A percentile compares a stretch with the other conserved stretches of the same genome.
These are phyloP conservation scores for Stephania japonica DNA, from an alignment of 164 flowering plant species.

Conservation along the genomic window DNA sequence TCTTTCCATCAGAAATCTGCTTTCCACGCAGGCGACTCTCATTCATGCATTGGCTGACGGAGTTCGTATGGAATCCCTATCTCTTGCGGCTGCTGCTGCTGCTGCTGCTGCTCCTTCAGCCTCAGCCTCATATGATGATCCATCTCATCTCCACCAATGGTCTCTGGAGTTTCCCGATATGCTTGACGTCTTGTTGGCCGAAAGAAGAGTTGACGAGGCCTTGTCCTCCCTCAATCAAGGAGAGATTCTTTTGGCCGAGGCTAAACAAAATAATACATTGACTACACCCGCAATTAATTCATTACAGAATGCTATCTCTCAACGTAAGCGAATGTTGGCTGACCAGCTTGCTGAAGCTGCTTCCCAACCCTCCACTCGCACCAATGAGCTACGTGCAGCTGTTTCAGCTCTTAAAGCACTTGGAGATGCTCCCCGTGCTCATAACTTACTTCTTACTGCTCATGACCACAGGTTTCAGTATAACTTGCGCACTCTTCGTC, in stretches of 20 bases:
- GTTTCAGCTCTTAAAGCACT: constrained; percentile 84
- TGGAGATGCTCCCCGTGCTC: constrained; percentile 96
- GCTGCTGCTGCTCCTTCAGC: too few species aligned
- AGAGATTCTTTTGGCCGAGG: constrained; percentile 54
- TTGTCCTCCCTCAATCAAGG: constrained; percentile 80
- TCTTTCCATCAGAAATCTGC: constrained; percentile 68
- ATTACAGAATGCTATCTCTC: constrained; percentile 50
- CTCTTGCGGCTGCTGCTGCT: constrained; percentile 35
- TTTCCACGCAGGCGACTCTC: constrained; percentile 81
- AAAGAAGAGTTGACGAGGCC: constrained; percentile 90
- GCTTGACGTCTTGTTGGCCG: constrained; percentile 88
- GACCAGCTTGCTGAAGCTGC: constrained; percentile 92
- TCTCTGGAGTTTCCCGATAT: constrained; percentile 63
- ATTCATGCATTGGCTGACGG: constrained; percentile 90
- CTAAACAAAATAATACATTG: constrained; percentile 41
- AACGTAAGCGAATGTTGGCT: constrained; percentile 65
- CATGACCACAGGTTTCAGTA: constrained; percentile 69
- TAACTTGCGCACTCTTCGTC: constrained; percentile 70
- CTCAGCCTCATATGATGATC: too few species aligned
- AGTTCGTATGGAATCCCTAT: constrained; percentile 49
- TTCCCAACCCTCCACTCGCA: constrained; percentile 87
- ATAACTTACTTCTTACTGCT: constrained; percentile 70
- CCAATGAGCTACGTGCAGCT: constrained; percentile 81
- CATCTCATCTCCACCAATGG: constrained; percentile 64
- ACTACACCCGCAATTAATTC: constrained; percentile 34